Evolutionary conservation across 2,329 filamentous ascomycete genomes (phyloP), one percentile per base, ranked within the genome.

Genomic region (Penicillium sp.): DNA sequence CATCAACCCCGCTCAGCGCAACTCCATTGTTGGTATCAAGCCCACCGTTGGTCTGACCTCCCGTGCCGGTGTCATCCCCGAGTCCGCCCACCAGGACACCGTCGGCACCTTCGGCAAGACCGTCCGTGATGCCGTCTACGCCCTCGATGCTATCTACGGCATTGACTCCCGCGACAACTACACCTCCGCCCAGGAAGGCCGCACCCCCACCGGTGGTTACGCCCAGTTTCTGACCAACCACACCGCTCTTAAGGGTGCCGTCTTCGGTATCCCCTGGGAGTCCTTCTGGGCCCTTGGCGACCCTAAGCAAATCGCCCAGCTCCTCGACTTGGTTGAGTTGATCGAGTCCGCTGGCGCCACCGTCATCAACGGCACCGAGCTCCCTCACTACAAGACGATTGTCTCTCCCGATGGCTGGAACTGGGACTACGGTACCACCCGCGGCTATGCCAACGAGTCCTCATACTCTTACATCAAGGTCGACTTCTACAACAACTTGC

Each of bases 11-110:
- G 87, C 88, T 0, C 82, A 87, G 68, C 77, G 86, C 5, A 89
- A 88, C 66, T 81, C 79, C 2, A 68, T 91, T 2, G 87, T 91
- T 1, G 88, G 88, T 3, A 82, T 91, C 69, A 91, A 91, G 73
- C 88, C 88, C 1, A 91, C 88, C 1, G 86, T 91, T 6, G 88
- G 88, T 0, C 71, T 90, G 48, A 90, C 87, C 0, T 89, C 87
- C 9, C 77, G 87, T 16, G 78, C 74, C 19, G 84, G 78, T 17
- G 80, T 87, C 28, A 80, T 91, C 33, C 89, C 88, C 0, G 86
- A 88, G 65, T 83, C 80, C 11, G 75, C 82, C 53, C 83, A 88
- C 63, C 85, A 88, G 63, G 89, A 91, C 64, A 85, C 83, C 0
- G 82, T 91, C 0, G 89, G 88, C 2, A 77, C 81, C 0, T 85